phyloP scores from a whole-genome alignment of 441 rosid species.

The Adansonia madagascariensis region DNA sequence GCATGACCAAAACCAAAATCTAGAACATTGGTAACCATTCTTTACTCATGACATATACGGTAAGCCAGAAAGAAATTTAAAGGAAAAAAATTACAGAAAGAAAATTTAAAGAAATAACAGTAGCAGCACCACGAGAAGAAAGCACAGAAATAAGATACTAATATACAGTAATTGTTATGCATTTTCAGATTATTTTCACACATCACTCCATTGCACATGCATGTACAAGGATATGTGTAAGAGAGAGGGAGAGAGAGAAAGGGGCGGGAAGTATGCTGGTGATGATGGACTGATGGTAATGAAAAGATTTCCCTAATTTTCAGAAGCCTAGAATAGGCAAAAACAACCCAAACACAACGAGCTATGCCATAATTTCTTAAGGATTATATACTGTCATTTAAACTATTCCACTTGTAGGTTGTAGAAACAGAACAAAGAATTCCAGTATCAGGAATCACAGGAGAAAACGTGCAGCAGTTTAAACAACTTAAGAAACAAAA shows the following conservation, averaged over 20 bases:
- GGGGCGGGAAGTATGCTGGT: not conserved
- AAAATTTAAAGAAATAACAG: not conserved
- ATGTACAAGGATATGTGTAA: not conserved
- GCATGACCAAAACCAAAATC: slow-evolving; percentile 15
- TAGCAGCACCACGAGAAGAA: not conserved
- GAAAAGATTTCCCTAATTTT: slow-evolving; percentile 15
- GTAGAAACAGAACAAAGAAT: slow-evolving; percentile 12
- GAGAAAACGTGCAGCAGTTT: not conserved
- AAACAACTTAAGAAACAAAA: not conserved
- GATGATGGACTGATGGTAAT: not conserved
- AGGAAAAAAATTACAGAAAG: not conserved
- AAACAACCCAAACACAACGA: not conserved
- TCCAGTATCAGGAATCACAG: not conserved
- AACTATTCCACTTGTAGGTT: not conserved
- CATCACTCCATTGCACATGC: slow-evolving; percentile 5
- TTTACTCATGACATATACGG: not conserved
- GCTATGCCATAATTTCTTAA: not conserved
- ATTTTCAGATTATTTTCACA: not conserved
- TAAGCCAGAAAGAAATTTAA: not conserved
- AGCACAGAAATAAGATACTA: not conserved
- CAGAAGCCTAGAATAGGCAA: not conserved
- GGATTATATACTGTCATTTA: not conserved
- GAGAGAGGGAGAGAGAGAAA: not conserved
- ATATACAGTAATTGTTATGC: not conserved
- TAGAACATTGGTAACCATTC: not conserved